phyloP scores from a whole-genome alignment of 768 basidiomycete genomes.

The Amanita rubescens region DNA sequence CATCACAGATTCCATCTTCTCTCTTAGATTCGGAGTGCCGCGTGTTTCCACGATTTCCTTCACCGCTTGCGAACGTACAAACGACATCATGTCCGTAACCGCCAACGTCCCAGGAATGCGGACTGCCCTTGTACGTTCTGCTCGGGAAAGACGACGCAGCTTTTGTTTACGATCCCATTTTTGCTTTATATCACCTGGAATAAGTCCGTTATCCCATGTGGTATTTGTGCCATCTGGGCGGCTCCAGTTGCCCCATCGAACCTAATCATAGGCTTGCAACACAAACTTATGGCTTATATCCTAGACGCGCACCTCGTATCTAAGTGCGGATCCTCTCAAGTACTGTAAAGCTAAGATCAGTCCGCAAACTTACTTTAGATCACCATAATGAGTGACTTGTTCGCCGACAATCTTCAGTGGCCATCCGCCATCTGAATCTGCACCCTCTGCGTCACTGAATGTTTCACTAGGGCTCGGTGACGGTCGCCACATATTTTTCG shows the following conservation, averaged over 20 bases:
- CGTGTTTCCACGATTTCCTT: neutral
- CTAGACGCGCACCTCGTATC: neutral
- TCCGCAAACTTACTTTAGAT: neutral
- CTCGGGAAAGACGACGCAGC: neutral
- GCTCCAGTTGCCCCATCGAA: neutral
- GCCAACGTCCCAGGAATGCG: neutral
- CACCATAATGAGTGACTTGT: neutral
- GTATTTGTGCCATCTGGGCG: neutral
- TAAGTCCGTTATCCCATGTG: conserved; percentile 3
- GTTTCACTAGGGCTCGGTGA: neutral
- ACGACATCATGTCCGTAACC: neutral
- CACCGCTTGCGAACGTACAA: neutral
- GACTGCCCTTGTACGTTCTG: neutral
- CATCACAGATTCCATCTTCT: too few relatives aligned
- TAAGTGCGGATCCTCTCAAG: neutral
- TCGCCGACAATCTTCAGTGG: conserved; percentile 1
- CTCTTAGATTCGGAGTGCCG: neutral
- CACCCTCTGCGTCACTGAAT: conserved; percentile 5
- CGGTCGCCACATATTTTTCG: neutral
- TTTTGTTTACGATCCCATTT: neutral
- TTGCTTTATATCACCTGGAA: neutral
- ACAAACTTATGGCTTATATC: neutral
- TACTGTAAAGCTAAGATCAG: neutral
- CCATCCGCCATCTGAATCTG: conserved; percentile 4
- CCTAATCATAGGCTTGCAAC: neutral